phyloP scores from a whole-genome alignment of 768 basidiomycete species.

The Botryobasidium botryosum region DNA sequence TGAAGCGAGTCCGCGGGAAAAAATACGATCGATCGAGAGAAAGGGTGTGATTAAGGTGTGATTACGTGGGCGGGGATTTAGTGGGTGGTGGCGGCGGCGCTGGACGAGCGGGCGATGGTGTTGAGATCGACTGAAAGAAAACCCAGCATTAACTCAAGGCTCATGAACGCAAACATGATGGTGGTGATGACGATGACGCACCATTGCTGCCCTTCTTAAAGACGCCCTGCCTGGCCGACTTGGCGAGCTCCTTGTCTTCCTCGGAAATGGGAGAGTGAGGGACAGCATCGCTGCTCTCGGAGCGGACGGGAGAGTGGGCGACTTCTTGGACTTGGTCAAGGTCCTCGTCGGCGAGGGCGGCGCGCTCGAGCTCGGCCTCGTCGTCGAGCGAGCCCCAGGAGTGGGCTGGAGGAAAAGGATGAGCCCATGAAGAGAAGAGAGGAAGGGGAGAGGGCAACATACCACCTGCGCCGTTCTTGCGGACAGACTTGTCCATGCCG shows the following conservation, averaged over 20 bases:
- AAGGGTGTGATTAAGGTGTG: too few relatives aligned
- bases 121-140: slow-evolving; percentile 6
- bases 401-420: too few relatives aligned
- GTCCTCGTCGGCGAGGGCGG: slow-evolving; percentile 1
- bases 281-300: slow-evolving; percentile 1
- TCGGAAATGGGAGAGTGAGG: neutral
- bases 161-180: neutral
- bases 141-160: neutral
- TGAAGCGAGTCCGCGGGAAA: too few relatives aligned
- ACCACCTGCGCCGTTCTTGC: slow-evolving; percentile 5
- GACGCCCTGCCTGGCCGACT: neutral
- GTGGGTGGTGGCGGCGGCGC: neutral
- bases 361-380: neutral
- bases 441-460: too few relatives aligned
- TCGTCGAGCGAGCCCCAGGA: slow-evolving; percentile 4
- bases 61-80: too few relatives aligned
- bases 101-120: slow-evolving; percentile 6
- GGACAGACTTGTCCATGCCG: slow-evolving; percentile 9
- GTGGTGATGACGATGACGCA: neutral
- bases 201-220: slow-evolving; percentile 3
- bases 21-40: too few relatives aligned
- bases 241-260: slow-evolving; percentile 7
- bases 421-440: too few relatives aligned
- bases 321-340: neutral
- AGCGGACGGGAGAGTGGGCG: neutral